phyloP scores from a whole-genome alignment of 2,329 filamentous ascomycete species.

The Sordariomycetes sp. region DNA sequence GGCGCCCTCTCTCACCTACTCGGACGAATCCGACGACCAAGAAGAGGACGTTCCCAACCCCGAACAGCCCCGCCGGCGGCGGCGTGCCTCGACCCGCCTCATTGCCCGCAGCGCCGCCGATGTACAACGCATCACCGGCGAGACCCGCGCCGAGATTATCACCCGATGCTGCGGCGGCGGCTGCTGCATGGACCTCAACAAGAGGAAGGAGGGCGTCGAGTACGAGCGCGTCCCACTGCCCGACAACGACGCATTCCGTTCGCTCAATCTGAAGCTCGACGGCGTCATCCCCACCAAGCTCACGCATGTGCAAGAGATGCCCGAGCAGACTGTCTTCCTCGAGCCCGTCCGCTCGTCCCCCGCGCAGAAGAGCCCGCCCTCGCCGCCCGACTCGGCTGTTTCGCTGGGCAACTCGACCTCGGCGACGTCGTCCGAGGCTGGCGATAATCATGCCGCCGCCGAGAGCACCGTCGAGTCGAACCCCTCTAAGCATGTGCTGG shows the following conservation, averaged over 20 bases:
- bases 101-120: constrained; percentile 54
- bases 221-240: constrained; percentile 49
- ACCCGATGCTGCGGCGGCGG: constrained; percentile 54
- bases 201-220: constrained; percentile 32
- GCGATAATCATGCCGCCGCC: background rate
- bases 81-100: constrained; percentile 60
- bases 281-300: constrained; percentile 59
- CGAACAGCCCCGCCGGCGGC: constrained; percentile 30
- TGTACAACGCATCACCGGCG: constrained; percentile 53
- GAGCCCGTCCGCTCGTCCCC: constrained; percentile 31
- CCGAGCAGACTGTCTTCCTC: constrained; percentile 65
- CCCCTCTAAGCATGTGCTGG: constrained; percentile 17
- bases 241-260: constrained; percentile 76
- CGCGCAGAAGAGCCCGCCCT: constrained; percentile 13
- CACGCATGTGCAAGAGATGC: constrained; percentile 60
- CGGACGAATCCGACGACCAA: constrained; percentile 50
- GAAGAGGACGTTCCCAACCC: constrained; percentile 33
- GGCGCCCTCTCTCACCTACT: constrained; percentile 53
- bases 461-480: constrained; percentile 14
- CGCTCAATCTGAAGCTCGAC: constrained; percentile 65
- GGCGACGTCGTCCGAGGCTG: constrained; percentile 1
- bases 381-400: constrained; percentile 38
- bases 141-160: constrained; percentile 51
- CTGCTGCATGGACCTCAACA: constrained; percentile 44
- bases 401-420: constrained; percentile 24